Percentiles rank a stretch among this genome's conserved stretches.
These are phyloP conservation scores for Aspergillus pseudonomiae DNA, from an alignment of 2,329 filamentous ascomycete genomes.

Conservation along the genomic window DNA sequence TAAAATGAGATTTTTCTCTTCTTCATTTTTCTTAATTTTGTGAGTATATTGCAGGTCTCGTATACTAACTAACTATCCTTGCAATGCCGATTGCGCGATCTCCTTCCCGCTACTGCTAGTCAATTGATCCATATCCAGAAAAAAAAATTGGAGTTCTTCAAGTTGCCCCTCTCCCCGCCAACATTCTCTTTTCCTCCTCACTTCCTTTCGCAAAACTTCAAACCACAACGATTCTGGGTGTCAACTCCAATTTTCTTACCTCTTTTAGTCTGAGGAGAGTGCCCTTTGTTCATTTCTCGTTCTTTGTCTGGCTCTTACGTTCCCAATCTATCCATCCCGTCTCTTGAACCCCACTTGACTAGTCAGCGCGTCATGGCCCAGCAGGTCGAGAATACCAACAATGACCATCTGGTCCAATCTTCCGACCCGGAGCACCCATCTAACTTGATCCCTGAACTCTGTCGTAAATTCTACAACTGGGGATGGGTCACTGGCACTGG, in stretches of 20 bases:
- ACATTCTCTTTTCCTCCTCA: constrained; percentile 1
- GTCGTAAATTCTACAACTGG: constrained; percentile 91
- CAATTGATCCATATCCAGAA: neutral
- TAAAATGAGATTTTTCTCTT: neutral
- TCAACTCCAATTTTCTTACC: neutral
- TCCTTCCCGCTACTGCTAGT: neutral
- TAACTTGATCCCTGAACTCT: constrained; percentile 91
- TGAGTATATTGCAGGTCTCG: neutral
- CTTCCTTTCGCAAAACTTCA: neutral
- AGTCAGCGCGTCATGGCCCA: constrained; percentile 11
- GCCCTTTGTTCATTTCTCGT: neutral
- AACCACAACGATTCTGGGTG: neutral
- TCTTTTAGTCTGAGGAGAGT: neutral
- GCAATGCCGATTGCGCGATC: neutral
- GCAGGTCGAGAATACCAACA: constrained; percentile 31
- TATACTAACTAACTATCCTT: neutral
- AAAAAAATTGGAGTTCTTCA: neutral
- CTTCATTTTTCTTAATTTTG: neutral
- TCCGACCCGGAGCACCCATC: constrained; percentile 82
- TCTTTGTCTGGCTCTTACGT: neutral
- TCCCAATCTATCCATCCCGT: neutral
- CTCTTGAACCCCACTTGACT: constrained; percentile 3
- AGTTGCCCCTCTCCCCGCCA: constrained; percentile 1
- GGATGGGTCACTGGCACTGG: constrained; percentile 72
- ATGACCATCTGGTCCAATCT: constrained; percentile 62